These are phyloP conservation scores for Sicyos edulis DNA, from an alignment of 306 rosid species.

Conservation along the genomic window DNA sequence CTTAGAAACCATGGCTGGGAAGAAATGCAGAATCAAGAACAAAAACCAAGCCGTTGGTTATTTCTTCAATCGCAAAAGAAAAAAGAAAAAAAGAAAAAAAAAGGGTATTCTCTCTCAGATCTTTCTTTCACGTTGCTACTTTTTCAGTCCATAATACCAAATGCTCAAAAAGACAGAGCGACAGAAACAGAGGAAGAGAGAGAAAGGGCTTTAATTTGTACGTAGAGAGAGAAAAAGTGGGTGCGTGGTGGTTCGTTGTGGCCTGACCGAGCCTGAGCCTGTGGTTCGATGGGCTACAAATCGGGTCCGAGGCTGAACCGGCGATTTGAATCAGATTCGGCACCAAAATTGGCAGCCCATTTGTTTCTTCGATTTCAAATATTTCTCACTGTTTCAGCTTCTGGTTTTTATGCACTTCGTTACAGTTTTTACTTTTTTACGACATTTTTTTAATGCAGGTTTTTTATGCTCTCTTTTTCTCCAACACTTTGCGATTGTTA, in stretches of 20 bases:
- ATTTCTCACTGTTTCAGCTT: not conserved
- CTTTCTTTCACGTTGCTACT: conserved; percentile 1
- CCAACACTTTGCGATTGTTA: not conserved
- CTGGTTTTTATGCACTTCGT: conserved; percentile 15
- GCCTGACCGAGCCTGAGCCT: not conserved
- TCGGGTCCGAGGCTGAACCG: no score
- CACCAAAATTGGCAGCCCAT: not conserved
- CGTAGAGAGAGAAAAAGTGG: conserved; percentile 26
- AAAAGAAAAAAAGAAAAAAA: conserved; percentile 17
- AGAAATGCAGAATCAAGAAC: conserved; percentile 16
- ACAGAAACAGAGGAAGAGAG: not conserved
- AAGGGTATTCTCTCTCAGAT: conserved; percentile 2
- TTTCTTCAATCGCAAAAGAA: conserved; percentile 11
- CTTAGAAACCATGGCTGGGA: conserved; percentile 35
- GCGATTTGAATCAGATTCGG: not conserved
- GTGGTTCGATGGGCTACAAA: not conserved
- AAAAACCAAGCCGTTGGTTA: not conserved
- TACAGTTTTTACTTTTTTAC: conserved; percentile 9
- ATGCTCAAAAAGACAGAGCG: conserved; percentile 17
- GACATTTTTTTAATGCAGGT: not conserved
- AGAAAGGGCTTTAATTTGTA: not conserved
- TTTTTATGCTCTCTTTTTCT: not conserved
- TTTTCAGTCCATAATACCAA: conserved; percentile 21
- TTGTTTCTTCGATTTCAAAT: not conserved
- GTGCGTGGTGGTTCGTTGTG: conserved; percentile 14